These are phyloP conservation scores for Turnera subulata DNA, from an alignment of 345 rosid species.

Conservation along the genomic window DNA sequence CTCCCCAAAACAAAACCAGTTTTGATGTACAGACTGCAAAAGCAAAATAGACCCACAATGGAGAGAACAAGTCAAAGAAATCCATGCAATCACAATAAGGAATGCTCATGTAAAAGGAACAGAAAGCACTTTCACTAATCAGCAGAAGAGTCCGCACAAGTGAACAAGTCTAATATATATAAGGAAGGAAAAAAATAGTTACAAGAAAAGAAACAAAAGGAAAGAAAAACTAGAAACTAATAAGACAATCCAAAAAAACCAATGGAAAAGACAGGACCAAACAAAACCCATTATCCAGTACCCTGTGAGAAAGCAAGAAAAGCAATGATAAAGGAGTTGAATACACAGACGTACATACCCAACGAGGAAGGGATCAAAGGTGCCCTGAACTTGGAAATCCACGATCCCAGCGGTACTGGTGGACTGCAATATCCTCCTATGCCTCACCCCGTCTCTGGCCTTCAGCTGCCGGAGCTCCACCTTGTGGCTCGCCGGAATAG, in stretches of 20 bases:
- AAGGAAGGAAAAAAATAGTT: too few relatives aligned
- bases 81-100: too few relatives aligned
- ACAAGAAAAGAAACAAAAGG: neutral
- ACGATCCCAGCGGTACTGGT: slow-evolving; percentile 53
- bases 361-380: slow-evolving; percentile 74
- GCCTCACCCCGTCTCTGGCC: slow-evolving; percentile 66
- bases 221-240: neutral
- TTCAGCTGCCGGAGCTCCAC: slow-evolving; percentile 53
- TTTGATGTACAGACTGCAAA: neutral
- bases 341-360: slow-evolving; percentile 68
- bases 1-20: too few relatives aligned
- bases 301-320: neutral
- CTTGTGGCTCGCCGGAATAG: slow-evolving; percentile 50
- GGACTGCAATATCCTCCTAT: slow-evolving; percentile 73
- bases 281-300: neutral
- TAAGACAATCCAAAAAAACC: slow-evolving; percentile 10
- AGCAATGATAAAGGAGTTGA: too few relatives aligned
- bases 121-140: too few relatives aligned
- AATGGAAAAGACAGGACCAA: too few relatives aligned
- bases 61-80: neutral
- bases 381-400: slow-evolving; percentile 75
- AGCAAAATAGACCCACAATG: neutral
- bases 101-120: too few relatives aligned
- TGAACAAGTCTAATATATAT: too few relatives aligned
- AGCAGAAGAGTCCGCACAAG: too few relatives aligned